Percentiles rank a stretch among this genome's conserved stretches.
phyloP scores from a whole-genome alignment of 2,329 filamentous ascomycete genomes.

The Scytalidium sp. region DNA sequence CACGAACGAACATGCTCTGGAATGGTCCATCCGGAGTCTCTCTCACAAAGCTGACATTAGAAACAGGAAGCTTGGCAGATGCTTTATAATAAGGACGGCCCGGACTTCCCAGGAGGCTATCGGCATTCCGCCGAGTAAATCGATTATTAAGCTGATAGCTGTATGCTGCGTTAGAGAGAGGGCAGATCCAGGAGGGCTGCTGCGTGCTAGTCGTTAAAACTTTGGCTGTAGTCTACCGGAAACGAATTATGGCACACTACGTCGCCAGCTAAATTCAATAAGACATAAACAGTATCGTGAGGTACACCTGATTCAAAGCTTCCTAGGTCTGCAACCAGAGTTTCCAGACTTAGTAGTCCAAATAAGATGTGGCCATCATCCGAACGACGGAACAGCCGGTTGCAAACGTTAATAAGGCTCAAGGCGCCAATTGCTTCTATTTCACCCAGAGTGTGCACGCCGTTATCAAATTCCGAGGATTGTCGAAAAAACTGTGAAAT shows the following conservation, averaged over 20 bases:
- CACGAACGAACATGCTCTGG: background rate
- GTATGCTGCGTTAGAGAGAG: background rate
- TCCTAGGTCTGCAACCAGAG: constrained; percentile 3
- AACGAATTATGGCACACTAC: background rate
- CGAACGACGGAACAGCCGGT: constrained; percentile 5
- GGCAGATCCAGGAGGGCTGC: background rate
- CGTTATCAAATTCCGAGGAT: background rate
- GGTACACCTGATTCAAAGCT: background rate
- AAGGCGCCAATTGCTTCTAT: constrained; percentile 4
- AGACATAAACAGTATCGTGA: background rate
- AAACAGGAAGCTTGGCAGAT: background rate
- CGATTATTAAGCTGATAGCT: background rate
- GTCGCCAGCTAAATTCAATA: background rate
- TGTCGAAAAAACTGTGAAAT: background rate
- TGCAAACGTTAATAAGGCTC: constrained; percentile 1
- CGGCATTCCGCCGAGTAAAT: background rate
- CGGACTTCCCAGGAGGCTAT: background rate
- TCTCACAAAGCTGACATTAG: background rate
- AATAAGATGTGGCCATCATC: constrained; percentile 5
- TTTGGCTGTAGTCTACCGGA: background rate
- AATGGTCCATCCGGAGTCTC: background rate
- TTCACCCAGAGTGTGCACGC: background rate
- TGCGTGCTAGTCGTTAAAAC: background rate
- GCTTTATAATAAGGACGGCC: background rate
- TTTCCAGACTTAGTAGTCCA: constrained; percentile 5